Evolutionary conservation across 352 stramenopile species (phyloP).

Genomic region (Phytophthora meadii): DNA sequence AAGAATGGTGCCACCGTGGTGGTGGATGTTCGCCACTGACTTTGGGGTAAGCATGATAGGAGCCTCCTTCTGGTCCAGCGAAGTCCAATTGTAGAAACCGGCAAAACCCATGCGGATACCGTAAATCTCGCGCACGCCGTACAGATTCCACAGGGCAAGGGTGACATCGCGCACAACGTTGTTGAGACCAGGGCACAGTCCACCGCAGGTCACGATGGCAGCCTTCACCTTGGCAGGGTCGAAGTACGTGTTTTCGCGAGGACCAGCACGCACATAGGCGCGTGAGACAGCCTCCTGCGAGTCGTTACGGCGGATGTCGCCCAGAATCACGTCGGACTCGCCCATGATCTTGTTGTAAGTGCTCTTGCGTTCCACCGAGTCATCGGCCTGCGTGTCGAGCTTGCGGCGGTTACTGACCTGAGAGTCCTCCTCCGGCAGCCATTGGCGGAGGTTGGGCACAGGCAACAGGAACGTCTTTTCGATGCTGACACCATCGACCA

Average conservation of each 20-base stretch:
- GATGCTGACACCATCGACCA: conserved; percentile 76
- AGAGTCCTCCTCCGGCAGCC: conserved; percentile 60
- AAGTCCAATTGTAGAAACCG: conserved; percentile 85
- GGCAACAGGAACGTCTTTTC: conserved; percentile 74
- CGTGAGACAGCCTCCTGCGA: conserved; percentile 70
- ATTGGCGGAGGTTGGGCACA: conserved; percentile 77
- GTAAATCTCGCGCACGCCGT: conserved; percentile 86
- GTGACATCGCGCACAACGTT: conserved; percentile 98
- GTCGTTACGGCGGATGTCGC: conserved; percentile 81
- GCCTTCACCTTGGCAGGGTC: conserved; percentile 82
- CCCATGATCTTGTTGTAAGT: conserved; percentile 92
- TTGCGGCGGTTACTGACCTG: conserved; percentile 76
- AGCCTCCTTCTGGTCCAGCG: conserved; percentile 79
- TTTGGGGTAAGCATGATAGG: conserved; percentile 80
- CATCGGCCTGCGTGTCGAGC: conserved; percentile 73
- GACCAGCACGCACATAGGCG: conserved; percentile 83
- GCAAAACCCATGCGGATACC: conserved; percentile 86
- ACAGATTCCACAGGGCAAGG: conserved; percentile 90
- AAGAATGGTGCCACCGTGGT: conserved; percentile 95
- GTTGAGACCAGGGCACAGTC: conserved; percentile 98
- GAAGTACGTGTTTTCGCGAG: conserved; percentile 75
- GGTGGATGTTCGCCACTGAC: conserved; percentile 82
- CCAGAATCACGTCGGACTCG: conserved; percentile 81
- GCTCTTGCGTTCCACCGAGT: conserved; percentile 69
- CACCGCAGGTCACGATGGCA: conserved; percentile 94